Evolutionary conservation across 139 green algal species (phyloP), one percentile per base, ranked within the genome.

Genomic region (Asterochloris sp.): DNA sequence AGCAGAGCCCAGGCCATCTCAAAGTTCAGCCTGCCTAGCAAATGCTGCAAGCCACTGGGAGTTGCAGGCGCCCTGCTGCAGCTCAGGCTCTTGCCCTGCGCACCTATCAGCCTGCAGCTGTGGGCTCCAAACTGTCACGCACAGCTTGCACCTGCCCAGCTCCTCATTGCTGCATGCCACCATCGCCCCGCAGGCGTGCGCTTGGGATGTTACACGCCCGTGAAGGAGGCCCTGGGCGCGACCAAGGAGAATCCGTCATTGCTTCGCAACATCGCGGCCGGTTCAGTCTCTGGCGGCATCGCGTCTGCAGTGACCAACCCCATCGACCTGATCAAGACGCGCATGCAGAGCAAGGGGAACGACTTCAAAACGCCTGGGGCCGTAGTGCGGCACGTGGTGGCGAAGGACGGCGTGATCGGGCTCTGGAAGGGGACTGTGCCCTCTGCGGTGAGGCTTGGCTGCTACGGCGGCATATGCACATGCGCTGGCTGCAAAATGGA

Each of bases 341-440:
- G 84, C 12, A 71, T 91, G 68, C 85, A 89, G 54, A 74, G 83
- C 21, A 85, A 82, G 64, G 82, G 78, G n/a, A 81, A 78, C 69
- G 77, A 67, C 6, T 47, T 60, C n/a, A 69, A 82, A 0, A 86
- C 79, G 8, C 83, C 84, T 0, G 83, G 87, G 77, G 86, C 79
- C 0, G 88, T 94, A 15, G 84, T 92, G 60, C 80, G 83, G 0
- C 14, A 81, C 0, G 85, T 96, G 17, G 76, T 94, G 38, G 29
- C 78, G 24, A 54, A 82, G 26, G 89, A 96, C 27, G 95, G 95
- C 24, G 82, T 95, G 24, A 67, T 60, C 2, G 93, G 93, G 0
- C 84, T 98, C 28, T 98, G 95, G 95, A 87, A 86, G 74, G 95
- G 95, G 62, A 93, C 93, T 67, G 91, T 89, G 62, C 92, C 93